Conservation (phyloP, 352 stramenopile species). For the Pythium vanterpoolii region DNA sequence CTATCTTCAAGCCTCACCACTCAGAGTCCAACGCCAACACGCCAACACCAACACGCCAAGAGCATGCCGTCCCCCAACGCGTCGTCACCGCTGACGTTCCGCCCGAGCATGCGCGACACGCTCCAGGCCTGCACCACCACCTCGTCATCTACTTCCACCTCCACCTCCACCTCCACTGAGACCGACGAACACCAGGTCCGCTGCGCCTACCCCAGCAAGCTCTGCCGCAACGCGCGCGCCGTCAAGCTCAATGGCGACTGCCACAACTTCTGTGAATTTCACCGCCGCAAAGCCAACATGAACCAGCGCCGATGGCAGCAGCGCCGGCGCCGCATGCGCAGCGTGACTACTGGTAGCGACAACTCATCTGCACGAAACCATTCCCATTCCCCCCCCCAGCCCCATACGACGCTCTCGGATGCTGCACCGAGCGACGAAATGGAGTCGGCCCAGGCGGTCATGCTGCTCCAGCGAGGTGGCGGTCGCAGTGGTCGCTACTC, state of each 20-base stretch:
- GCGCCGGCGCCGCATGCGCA: conserved; percentile 21
- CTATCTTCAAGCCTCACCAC: background rate
- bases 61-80: background rate
- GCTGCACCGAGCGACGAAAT: conserved; percentile 6
- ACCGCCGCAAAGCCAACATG: conserved; percentile 36
- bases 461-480: conserved; percentile 18
- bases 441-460: conserved; percentile 16
- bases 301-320: conserved; percentile 38
- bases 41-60: too few species aligned
- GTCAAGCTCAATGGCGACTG: conserved; percentile 36
- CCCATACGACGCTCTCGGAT: background rate
- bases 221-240: conserved; percentile 30
- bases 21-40: background rate
- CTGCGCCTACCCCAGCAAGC: conserved; percentile 36
- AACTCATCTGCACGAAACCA: too few species aligned
- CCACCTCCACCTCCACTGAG: background rate
- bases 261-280: conserved; percentile 36
- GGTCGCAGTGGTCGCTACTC: background rate
- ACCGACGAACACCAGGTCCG: conserved; percentile 9
- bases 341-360: background rate
- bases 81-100: background rate
- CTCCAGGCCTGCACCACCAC: conserved; percentile 7
- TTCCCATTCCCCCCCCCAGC: too few species aligned
- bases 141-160: too few species aligned
- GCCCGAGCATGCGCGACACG: conserved; percentile 19